A percentile compares a stretch with the other conserved stretches of the same genome.
Conservation (phyloP, 2,329 filamentous ascomycete genomes). For the Alternaria hordeiaustralica region DNA sequence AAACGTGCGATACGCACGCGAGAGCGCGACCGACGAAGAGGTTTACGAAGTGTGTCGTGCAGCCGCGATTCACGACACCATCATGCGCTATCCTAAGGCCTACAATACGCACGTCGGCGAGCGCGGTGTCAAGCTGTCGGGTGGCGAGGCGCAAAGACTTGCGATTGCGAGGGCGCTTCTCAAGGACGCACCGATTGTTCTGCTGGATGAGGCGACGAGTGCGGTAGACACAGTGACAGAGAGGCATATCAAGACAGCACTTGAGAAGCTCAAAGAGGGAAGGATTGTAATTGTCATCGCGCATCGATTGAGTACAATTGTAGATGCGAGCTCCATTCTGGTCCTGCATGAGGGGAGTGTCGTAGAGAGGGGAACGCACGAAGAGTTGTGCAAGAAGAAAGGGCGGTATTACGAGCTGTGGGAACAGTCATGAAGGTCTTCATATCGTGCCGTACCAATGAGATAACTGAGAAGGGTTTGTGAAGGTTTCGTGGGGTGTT, state of each 20-base stretch:
- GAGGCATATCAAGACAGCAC: slow-evolving; percentile 66
- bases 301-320: slow-evolving; percentile 82
- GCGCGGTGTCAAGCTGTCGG: slow-evolving; percentile 56
- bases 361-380: slow-evolving; percentile 16
- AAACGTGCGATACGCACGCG: slow-evolving; percentile 66
- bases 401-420: neutral
- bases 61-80: slow-evolving; percentile 67
- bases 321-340: slow-evolving; percentile 66
- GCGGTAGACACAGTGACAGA: slow-evolving; percentile 77
- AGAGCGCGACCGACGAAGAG: slow-evolving; percentile 63
- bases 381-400: neutral
- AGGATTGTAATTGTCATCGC: slow-evolving; percentile 71
- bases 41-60: slow-evolving; percentile 63
- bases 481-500: neutral
- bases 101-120: slow-evolving; percentile 39
- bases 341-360: slow-evolving; percentile 12
- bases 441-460: neutral
- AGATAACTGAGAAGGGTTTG: neutral
- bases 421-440: neutral
- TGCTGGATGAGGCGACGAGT: slow-evolving; percentile 85
- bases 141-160: slow-evolving; percentile 68
- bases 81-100: slow-evolving; percentile 58
- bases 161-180: slow-evolving; percentile 76
- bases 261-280: slow-evolving; percentile 60
- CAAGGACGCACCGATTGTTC: slow-evolving; percentile 77